Evolutionary conservation across 176 grass and related monocot species (phyloP), one percentile per base, ranked within the genome.

Genomic region (Echinochloa phyllopogon): DNA sequence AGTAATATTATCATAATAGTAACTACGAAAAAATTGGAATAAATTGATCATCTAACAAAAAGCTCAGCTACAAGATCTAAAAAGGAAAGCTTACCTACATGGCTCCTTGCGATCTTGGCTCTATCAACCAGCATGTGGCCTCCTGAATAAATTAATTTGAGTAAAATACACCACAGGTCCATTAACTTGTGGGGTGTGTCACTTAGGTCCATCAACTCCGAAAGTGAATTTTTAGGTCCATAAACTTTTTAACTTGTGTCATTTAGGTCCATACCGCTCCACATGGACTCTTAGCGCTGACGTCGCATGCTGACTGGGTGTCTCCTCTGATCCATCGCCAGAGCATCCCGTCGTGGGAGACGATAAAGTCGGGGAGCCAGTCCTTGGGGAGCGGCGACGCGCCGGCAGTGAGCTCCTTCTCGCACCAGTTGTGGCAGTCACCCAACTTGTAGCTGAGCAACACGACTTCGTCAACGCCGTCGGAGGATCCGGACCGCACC

Each of bases 291-390:
- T n/a, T n/a, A n/a, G n/a, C n/a, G n/a, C n/a, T n/a, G n/a, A n/a
- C n/a, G n/a, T n/a, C n/a, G n/a, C n/a, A n/a, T n/a, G n/a, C n/a
- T n/a, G n/a, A n/a, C n/a, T n/a, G n/a, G n/a, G n/a, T n/a, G n/a
- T n/a, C n/a, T n/a, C n/a, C n/a, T n/a, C n/a, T n/a, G n/a, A n/a
- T n/a, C n/a, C n/a, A n/a, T n/a, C n/a, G n/a, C 76, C 76, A 79
- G 59, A 79, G 76, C 60, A 33, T 65, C 23, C 77, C 60, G 17
- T 10, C 60, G 43, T 79, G 29, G 60, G 77, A 65, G 60, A 50
- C 43, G 43, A 79, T 60, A 25, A 4, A 24, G 25, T 65, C 77
- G 27, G 0, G 8, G 6, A 3, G n/a, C 42, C 43, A 79, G 2
- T 12, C 0, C 41, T 1, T 59, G 18, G 2, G 49, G 21, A 51